phyloP scores from a whole-genome alignment of 2,329 filamentous ascomycete species.

The Talaromyces sp. region DNA sequence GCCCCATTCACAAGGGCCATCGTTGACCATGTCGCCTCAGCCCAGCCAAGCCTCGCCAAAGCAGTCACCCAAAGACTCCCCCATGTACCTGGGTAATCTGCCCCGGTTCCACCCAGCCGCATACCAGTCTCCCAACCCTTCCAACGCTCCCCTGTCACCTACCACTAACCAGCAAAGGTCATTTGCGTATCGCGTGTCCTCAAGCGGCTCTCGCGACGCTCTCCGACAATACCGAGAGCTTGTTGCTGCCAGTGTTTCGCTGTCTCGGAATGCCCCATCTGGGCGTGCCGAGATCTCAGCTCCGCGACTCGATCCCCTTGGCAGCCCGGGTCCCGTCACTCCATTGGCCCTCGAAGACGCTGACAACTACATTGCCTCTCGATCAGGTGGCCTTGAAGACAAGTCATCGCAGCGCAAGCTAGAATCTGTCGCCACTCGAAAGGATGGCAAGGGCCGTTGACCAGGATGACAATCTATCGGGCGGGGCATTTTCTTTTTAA shows the following conservation, averaged over 20 bases:
- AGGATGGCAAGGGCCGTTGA: conserved; percentile 12
- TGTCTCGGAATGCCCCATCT: conserved; percentile 25
- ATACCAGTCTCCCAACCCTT: conserved; percentile 30
- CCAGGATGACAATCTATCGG: background rate
- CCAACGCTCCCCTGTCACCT: conserved; percentile 22
- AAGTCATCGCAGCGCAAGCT: conserved; percentile 8
- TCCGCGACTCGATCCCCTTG: conserved; percentile 40
- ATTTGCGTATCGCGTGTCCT: conserved; percentile 26
- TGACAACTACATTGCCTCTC: conserved; percentile 37
- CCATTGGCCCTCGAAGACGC: conserved; percentile 38
- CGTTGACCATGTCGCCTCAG: conserved; percentile 29
- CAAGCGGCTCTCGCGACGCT: conserved; percentile 31
- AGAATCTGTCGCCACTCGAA: conserved; percentile 5
- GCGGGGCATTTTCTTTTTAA: background rate
- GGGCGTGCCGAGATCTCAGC: conserved; percentile 34
- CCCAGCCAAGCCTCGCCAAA: conserved; percentile 26
- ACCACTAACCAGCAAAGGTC: conserved; percentile 26
- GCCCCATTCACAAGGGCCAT: conserved; percentile 11
- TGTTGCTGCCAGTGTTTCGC: conserved; percentile 27
- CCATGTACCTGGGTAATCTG: conserved; percentile 36
- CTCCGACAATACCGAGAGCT: conserved; percentile 40
- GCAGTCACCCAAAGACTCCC: conserved; percentile 29
- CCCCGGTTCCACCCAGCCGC: conserved; percentile 44
- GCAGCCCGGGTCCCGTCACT: conserved; percentile 43
- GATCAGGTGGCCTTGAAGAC: conserved; percentile 18